These are phyloP conservation scores for Ceratocystiopsis minuta DNA, from an alignment of 2,329 filamentous ascomycete species.

Conservation along the genomic window DNA sequence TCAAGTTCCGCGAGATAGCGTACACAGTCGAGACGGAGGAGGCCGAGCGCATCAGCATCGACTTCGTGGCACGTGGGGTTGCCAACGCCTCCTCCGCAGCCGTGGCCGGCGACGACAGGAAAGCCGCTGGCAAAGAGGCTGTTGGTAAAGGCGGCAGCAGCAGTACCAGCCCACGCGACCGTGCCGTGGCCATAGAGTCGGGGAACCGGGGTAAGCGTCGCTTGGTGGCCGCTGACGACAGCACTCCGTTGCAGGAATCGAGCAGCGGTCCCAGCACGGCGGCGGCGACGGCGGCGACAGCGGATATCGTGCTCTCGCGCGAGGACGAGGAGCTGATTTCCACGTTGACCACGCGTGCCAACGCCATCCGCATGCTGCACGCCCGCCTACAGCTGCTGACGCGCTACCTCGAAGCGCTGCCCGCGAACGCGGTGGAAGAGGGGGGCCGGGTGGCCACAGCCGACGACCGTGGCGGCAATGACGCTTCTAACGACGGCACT, in stretches of 20 bases:
- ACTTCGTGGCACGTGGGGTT: constrained; percentile 74
- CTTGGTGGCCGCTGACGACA: constrained; percentile 10
- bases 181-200: constrained; percentile 8
- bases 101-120: neutral
- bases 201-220: constrained; percentile 23
- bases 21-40: constrained; percentile 88
- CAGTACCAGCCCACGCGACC: constrained; percentile 6
- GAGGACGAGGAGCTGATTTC: constrained; percentile 45
- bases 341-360: constrained; percentile 66
- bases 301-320: constrained; percentile 30
- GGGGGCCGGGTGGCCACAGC: too few species aligned
- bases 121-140: neutral
- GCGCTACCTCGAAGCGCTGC: constrained; percentile 59
- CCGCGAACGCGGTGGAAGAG: constrained; percentile 36
- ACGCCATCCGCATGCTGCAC: constrained; percentile 86
- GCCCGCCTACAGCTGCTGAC: constrained; percentile 54
- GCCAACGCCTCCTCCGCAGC: constrained; percentile 47
- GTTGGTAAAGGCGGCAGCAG: neutral
- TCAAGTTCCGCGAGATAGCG: constrained; percentile 66
- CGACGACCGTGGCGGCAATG: too few species aligned
- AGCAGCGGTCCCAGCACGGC: constrained; percentile 8
- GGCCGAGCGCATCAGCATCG: constrained; percentile 93
- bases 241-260: neutral
- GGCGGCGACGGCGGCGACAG: constrained; percentile 14
- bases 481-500: neutral